Percentiles rank a stretch among this genome's conserved stretches.
These are phyloP conservation scores for Chrysoporthe puriensis DNA, from an alignment of 2,329 filamentous ascomycete genomes.

Conservation along the genomic window DNA sequence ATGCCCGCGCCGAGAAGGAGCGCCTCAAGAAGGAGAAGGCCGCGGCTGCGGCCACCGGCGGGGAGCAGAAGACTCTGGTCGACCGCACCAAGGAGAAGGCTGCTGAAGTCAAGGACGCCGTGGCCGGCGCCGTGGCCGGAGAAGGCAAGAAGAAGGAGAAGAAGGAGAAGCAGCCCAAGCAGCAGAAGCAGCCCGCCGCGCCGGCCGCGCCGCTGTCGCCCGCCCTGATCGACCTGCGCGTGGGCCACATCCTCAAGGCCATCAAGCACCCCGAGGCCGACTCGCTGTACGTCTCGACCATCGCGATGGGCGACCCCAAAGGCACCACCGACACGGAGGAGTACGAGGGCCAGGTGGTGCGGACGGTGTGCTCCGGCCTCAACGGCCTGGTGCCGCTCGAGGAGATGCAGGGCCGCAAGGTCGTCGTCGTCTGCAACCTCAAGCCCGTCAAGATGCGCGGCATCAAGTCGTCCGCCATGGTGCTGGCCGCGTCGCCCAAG, in stretches of 20 bases:
- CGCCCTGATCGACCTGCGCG: constrained; percentile 87
- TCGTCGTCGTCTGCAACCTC: constrained; percentile 94
- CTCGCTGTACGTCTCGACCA: constrained; percentile 92
- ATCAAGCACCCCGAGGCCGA: constrained; percentile 96
- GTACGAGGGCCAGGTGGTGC: constrained; percentile 87
- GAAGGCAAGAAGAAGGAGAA: constrained; percentile 79
- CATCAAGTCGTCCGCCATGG: constrained; percentile 79
- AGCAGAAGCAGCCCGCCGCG: constrained; percentile 66
- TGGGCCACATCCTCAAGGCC: constrained; percentile 96
- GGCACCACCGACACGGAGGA: constrained; percentile 88
- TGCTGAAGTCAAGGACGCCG: constrained; percentile 52
- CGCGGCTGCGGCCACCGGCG: constrained; percentile 60
- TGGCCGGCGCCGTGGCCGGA: constrained; percentile 47
- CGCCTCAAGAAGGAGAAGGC: constrained; percentile 95
- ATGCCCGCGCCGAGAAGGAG: constrained; percentile 95
- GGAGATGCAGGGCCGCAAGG: constrained; percentile 96
- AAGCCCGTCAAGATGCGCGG: constrained; percentile 99
- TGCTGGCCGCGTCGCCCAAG: constrained; percentile 88
- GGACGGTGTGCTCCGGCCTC: constrained; percentile 95
- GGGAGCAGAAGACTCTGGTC: constrained; percentile 53
- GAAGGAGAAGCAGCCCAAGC: constrained; percentile 85
- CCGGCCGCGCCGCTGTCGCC: constrained; percentile 79
- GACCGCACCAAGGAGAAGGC: constrained; percentile 66
- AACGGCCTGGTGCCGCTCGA: constrained; percentile 91
- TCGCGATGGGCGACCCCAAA: constrained; percentile 87